Evolutionary conservation across 2,329 filamentous ascomycete genomes (phyloP).

Genomic region (Diaporthe amygdali): DNA sequence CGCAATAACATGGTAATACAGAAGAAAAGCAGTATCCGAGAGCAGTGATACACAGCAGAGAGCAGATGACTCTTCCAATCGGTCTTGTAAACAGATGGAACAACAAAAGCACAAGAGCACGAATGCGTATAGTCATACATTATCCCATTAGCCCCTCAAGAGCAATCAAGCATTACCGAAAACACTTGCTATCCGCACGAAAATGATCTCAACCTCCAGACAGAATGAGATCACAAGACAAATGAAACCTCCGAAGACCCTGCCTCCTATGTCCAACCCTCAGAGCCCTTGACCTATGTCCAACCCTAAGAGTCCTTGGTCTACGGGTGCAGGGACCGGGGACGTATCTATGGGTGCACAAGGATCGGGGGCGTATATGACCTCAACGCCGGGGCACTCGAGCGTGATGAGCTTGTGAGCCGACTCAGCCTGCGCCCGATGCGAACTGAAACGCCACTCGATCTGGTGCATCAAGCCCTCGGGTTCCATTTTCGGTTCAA

Average conservation of each 20-base stretch:
- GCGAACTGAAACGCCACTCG: conserved; percentile 20
- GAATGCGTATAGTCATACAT: neutral
- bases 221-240: neutral
- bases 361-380: neutral
- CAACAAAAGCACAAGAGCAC: neutral
- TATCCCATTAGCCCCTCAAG: neutral
- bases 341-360: no score
- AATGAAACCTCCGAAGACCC: neutral
- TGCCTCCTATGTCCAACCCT: no score
- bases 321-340: no score
- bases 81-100: neutral
- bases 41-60: neutral
- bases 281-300: no score
- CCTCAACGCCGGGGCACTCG: neutral
- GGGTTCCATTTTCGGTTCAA: neutral
- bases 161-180: neutral
- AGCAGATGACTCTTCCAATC: neutral
- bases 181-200: neutral
- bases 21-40: neutral
- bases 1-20: neutral
- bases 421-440: conserved; percentile 9
- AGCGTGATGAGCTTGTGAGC: neutral
- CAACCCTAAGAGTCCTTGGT: no score
- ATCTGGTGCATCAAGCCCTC: neutral
- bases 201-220: neutral